A percentile compares a stretch with the other conserved stretches of the same genome.
phyloP scores from a whole-genome alignment of 2,329 filamentous ascomycete species.

The Fusarium redolens region DNA sequence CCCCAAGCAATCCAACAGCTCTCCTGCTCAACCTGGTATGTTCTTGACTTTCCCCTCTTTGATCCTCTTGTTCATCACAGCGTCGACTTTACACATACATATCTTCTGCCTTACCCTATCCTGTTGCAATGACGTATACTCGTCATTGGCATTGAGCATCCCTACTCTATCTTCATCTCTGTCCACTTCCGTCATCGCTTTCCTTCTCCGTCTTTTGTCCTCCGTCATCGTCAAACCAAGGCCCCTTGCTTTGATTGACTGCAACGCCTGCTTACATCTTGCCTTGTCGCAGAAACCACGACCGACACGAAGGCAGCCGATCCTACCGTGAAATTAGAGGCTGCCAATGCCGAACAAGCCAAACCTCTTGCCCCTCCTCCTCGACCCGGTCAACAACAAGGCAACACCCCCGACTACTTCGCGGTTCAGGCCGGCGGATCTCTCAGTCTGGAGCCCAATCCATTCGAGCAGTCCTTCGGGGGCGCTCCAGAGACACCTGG shows the following conservation, averaged over 20 bases:
- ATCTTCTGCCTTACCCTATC: not conserved
- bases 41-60: constrained; percentile 19
- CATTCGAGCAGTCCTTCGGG: constrained; percentile 95
- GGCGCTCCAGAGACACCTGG: constrained; percentile 82
- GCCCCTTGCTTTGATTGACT: constrained; percentile 22
- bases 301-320: constrained; percentile 60
- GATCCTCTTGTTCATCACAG: not conserved
- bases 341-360: constrained; percentile 67
- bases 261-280: constrained; percentile 39
- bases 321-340: constrained; percentile 60
- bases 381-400: constrained; percentile 66
- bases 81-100: not conserved
- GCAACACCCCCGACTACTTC: constrained; percentile 75
- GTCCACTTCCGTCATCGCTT: constrained; percentile 35
- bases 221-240: constrained; percentile 31
- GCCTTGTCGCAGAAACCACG: constrained; percentile 52
- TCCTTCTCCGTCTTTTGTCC: constrained; percentile 21
- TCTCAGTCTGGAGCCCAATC: constrained; percentile 88
- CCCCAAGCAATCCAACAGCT: constrained; percentile 59
- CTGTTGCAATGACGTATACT: constrained; percentile 43
- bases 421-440: constrained; percentile 65
- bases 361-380: constrained; percentile 78
- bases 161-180: constrained; percentile 15
- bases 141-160: constrained; percentile 34
- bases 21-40: constrained; percentile 59